Evolutionary conservation across 2,329 filamentous ascomycete species (phyloP).

Genomic region (Aspergillus carbonarius): DNA sequence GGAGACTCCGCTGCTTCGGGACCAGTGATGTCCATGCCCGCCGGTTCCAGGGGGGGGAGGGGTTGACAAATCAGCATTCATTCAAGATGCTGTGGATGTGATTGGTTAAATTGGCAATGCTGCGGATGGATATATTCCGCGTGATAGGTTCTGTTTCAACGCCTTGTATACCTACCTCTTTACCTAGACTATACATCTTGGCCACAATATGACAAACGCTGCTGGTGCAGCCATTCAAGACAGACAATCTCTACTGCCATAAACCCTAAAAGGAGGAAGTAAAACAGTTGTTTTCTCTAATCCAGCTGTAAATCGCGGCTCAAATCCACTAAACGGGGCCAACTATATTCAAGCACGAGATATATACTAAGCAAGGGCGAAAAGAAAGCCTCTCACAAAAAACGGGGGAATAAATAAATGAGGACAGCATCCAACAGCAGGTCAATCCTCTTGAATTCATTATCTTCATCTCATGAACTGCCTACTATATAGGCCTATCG

Average conservation of each 20-base stretch:
- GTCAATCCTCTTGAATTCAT: constrained; percentile 13
- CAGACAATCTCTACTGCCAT: not conserved
- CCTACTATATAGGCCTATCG: not conserved
- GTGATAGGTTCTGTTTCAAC: not conserved
- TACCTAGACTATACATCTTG: not conserved
- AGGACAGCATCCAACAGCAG: not conserved
- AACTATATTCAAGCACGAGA: not conserved
- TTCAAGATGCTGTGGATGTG: not conserved
- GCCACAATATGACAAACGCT: not conserved
- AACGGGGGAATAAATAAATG: not conserved
- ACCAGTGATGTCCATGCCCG: constrained; percentile 17
- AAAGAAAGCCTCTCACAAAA: not conserved
- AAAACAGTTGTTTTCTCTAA: not conserved
- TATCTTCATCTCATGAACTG: constrained; percentile 15
- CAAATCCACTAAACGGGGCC: not conserved
- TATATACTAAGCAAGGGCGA: not conserved
- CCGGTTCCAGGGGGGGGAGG: not conserved
- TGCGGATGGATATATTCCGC: not conserved
- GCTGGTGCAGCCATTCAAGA: not conserved
- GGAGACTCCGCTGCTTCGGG: constrained; percentile 37
- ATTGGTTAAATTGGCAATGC: not conserved
- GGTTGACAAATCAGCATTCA: not conserved
- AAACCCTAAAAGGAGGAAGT: not conserved
- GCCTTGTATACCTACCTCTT: not conserved
- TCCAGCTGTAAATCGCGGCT: not conserved